phyloP scores from a whole-genome alignment of 2,329 filamentous ascomycete genomes.

The Beauveria sp. region DNA sequence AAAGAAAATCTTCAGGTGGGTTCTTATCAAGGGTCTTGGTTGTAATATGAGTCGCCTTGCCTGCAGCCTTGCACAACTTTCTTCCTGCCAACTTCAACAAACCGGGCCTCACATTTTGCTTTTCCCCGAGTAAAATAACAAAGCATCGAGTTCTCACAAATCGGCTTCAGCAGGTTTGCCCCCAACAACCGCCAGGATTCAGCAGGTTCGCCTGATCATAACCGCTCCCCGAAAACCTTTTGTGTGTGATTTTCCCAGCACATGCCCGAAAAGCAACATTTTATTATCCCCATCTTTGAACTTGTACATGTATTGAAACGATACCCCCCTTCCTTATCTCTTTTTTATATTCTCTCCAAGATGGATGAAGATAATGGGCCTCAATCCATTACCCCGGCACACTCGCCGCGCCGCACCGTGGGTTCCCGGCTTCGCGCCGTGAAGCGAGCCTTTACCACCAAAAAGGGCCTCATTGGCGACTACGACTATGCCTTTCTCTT shows the following conservation, averaged over 20 bases:
- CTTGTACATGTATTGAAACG: no score
- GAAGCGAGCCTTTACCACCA: slow-evolving; percentile 42
- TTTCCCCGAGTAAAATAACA: not conserved
- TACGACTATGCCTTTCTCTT: slow-evolving; percentile 93
- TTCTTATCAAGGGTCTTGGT: no score
- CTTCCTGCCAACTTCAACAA: no score
- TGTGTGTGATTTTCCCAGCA: not conserved
- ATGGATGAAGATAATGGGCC: slow-evolving; percentile 53
- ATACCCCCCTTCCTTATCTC: no score
- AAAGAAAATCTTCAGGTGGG: no score
- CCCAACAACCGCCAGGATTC: slow-evolving; percentile 19
- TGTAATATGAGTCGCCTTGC: no score
- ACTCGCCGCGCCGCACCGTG: slow-evolving; percentile 25
- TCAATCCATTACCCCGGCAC: slow-evolving; percentile 38
- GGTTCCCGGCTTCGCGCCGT: slow-evolving; percentile 20
- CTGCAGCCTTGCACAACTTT: no score
- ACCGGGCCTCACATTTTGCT: no score
- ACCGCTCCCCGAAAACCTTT: not conserved
- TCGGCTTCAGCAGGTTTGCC: slow-evolving; percentile 22
- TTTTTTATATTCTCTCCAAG: not conserved
- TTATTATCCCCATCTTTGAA: no score
- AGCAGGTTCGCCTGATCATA: slow-evolving; percentile 17
- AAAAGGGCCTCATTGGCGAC: slow-evolving; percentile 68
- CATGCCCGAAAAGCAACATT: not conserved
- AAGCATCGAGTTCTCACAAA: not conserved